These are phyloP conservation scores for Colletotrichum lini DNA, from an alignment of 2,329 filamentous ascomycete genomes.

Conservation along the genomic window DNA sequence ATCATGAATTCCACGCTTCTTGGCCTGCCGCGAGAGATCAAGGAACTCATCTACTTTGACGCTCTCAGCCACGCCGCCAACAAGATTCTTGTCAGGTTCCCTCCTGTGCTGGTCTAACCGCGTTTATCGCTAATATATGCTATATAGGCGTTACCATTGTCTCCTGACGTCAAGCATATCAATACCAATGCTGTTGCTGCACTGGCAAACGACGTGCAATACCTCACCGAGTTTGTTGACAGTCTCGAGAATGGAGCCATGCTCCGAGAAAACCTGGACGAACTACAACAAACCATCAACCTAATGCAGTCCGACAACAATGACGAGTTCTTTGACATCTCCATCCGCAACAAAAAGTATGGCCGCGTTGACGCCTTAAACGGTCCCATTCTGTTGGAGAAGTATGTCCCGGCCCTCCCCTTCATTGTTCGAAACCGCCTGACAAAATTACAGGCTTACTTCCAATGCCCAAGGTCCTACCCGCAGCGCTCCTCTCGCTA, in stretches of 20 bases:
- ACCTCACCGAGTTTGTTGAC: conserved; percentile 88
- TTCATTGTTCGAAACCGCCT: conserved; percentile 40
- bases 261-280: conserved; percentile 89
- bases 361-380: conserved; percentile 92
- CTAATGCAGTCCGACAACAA: conserved; percentile 90
- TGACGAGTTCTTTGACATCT: conserved; percentile 97
- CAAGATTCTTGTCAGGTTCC: conserved; percentile 78
- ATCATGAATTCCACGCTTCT: conserved; percentile 97
- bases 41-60: conserved; percentile 98
- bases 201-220: conserved; percentile 85
- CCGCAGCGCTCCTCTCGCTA: conserved; percentile 75
- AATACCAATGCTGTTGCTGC: conserved; percentile 88
- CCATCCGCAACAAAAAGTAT: conserved; percentile 92
- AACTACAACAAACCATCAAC: conserved; percentile 92
- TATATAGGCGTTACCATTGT: conserved; percentile 79
- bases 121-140: not conserved
- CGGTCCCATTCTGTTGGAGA: conserved; percentile 91
- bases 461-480: conserved; percentile 71
- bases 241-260: conserved; percentile 88
- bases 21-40: conserved; percentile 94
- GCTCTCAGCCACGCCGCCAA: conserved; percentile 91
- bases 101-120: not conserved
- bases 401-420: conserved; percentile 66
- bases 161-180: conserved; percentile 85
- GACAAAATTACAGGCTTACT: conserved; percentile 68